Evolutionary conservation across 139 green algal genomes (phyloP).

Genomic region (Bryopsis sp.): DNA sequence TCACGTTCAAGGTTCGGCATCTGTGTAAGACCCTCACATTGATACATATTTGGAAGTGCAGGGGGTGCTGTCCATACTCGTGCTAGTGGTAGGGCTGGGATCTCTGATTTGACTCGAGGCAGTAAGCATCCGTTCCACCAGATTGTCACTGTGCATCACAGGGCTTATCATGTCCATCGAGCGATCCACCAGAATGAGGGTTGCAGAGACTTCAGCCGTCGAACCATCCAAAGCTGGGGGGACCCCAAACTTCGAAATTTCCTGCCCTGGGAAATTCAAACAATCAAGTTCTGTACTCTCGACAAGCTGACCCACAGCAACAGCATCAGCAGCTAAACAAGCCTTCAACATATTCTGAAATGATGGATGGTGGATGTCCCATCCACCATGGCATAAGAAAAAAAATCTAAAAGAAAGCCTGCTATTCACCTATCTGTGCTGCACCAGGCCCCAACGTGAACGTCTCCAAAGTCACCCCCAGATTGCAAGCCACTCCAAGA

Average conservation of each 20-base stretch:
- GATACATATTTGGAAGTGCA: too few relatives aligned
- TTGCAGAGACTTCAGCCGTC: background rate
- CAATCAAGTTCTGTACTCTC: too few relatives aligned
- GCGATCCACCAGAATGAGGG: slow-evolving; percentile 17
- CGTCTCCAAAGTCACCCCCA: background rate
- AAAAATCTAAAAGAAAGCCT: background rate
- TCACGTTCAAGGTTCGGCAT: too few relatives aligned
- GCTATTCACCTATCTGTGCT: background rate
- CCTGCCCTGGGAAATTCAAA: slow-evolving; percentile 3
- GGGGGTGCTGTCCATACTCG: too few relatives aligned
- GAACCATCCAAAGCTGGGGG: background rate
- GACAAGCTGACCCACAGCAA: too few relatives aligned
- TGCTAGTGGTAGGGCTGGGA: too few relatives aligned
- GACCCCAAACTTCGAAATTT: slow-evolving; percentile 12
- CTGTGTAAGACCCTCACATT: too few relatives aligned
- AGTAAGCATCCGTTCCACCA: slow-evolving; percentile 12
- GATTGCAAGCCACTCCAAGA: background rate
- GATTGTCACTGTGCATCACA: background rate
- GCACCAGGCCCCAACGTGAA: slow-evolving; percentile 6
- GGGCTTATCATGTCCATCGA: slow-evolving; percentile 6
- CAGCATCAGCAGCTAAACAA: too few relatives aligned
- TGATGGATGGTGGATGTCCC: background rate
- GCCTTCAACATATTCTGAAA: too few relatives aligned
- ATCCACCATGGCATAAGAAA: background rate
- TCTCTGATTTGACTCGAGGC: too few relatives aligned